These are phyloP conservation scores for Delonix regia DNA, from an alignment of 306 rosid species.

Conservation along the genomic window DNA sequence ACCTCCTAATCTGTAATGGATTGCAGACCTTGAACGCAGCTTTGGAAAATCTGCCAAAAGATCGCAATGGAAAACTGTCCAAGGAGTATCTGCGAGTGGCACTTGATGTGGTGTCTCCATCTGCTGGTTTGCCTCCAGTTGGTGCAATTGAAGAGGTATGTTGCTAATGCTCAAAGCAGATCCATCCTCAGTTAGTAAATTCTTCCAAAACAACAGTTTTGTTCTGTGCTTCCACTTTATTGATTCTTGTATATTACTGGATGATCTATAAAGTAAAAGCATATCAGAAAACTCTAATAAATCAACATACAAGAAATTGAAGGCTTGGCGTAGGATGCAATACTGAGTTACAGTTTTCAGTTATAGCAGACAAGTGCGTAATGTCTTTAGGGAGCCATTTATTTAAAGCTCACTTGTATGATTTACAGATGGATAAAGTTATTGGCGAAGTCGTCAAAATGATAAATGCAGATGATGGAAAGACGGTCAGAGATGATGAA, in stretches of 20 bases:
- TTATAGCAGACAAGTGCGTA: not conserved
- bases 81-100: constrained; percentile 66
- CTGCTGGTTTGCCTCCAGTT: constrained; percentile 86
- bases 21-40: constrained; percentile 72
- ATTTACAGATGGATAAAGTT: constrained; percentile 74
- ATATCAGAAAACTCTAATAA: not conserved
- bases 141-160: constrained; percentile 82
- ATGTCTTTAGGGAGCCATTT: not conserved
- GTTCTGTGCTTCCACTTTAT: not conserved
- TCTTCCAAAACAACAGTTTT: not conserved
- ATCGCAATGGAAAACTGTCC: constrained; percentile 67
- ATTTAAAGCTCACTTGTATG: constrained; percentile 11
- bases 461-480: constrained; percentile 64
- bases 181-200: not conserved
- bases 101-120: constrained; percentile 68
- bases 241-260: not conserved
- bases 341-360: not conserved
- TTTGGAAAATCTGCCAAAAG: constrained; percentile 68
- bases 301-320: not conserved
- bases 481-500: constrained; percentile 72
- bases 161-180: constrained; percentile 13
- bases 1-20: constrained; percentile 4
- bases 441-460: constrained; percentile 55
- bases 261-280: not conserved
- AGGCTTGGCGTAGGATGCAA: constrained; percentile 10